These are phyloP conservation scores for Yamadazyma oceani DNA, from an alignment of 1,139 yeast species.

Conservation along the genomic window DNA sequence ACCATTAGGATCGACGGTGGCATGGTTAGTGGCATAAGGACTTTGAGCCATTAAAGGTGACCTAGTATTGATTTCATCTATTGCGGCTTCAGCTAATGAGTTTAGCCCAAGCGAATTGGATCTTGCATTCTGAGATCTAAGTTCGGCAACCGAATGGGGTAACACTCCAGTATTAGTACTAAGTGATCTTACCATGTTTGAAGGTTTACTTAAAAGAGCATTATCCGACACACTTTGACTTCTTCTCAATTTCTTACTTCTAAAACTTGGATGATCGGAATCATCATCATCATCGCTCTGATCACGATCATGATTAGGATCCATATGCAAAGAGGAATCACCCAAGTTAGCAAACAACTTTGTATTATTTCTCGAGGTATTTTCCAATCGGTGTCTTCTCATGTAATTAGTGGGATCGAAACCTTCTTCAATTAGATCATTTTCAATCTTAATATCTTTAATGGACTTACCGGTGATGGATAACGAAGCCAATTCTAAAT, in stretches of 20 bases:
- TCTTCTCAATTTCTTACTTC: conserved; percentile 12
- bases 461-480: conserved; percentile 55
- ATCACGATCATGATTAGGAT: conserved; percentile 2
- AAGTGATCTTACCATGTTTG: conserved; percentile 16
- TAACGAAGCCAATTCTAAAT: conserved; percentile 53
- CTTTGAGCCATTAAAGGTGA: conserved; percentile 13
- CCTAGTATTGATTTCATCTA: conserved; percentile 24
- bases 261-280: not conserved
- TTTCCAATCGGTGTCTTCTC: conserved; percentile 8
- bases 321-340: conserved; percentile 16
- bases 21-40: not conserved
- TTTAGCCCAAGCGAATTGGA: conserved; percentile 16
- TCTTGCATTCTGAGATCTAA: conserved; percentile 9
- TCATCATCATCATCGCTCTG: conserved; percentile 5
- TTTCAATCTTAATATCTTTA: conserved; percentile 48
- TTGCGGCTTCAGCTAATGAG: conserved; percentile 33
- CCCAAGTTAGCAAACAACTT: conserved; percentile 16
- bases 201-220: conserved; percentile 5
- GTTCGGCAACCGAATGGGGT: conserved; percentile 5
- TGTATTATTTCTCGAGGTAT: conserved; percentile 13
- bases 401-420: conserved; percentile 39
- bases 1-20: not conserved
- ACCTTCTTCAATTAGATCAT: conserved; percentile 49
- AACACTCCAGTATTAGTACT: conserved; percentile 16
- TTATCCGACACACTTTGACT: conserved; percentile 15